phyloP scores from a whole-genome alignment of 2,329 filamentous ascomycete species.

The Clonostachys byssicola region DNA sequence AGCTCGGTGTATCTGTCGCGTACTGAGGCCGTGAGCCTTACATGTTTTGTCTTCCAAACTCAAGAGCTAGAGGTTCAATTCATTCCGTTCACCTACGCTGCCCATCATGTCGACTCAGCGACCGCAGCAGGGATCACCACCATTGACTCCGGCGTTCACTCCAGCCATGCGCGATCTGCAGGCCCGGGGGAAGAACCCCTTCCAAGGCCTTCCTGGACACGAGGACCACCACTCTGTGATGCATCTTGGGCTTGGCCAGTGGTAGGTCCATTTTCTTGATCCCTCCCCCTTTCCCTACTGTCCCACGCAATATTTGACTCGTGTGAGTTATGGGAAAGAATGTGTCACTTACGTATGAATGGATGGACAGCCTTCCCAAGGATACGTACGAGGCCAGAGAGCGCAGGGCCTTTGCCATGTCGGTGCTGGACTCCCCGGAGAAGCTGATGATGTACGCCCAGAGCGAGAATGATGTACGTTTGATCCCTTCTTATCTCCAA shows the following conservation, averaged over 20 bases:
- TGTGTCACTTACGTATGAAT: background rate
- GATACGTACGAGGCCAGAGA: constrained; percentile 37
- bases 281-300: background rate
- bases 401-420: constrained; percentile 42
- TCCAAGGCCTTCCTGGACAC: constrained; percentile 10
- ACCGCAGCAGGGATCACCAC: background rate
- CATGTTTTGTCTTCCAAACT: too few relatives aligned
- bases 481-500: background rate
- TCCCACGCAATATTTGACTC: background rate
- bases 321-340: background rate
- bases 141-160: background rate
- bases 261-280: background rate
- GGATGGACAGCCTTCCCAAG: background rate
- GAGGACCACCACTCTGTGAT: background rate
- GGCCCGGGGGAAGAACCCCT: constrained; percentile 54
- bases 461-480: constrained; percentile 47
- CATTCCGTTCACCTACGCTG: too few relatives aligned
- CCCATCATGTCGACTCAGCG: too few relatives aligned
- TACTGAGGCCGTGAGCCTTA: too few relatives aligned
- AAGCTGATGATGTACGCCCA: constrained; percentile 56
- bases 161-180: constrained; percentile 47
- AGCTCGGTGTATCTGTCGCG: too few relatives aligned
- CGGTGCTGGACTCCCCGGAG: constrained; percentile 53
- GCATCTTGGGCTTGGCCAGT: background rate
- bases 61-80: too few relatives aligned